Evolutionary conservation across 2,329 filamentous ascomycete species (phyloP), one percentile per base, ranked within the genome.

Genomic region (Apiospora sp.): DNA sequence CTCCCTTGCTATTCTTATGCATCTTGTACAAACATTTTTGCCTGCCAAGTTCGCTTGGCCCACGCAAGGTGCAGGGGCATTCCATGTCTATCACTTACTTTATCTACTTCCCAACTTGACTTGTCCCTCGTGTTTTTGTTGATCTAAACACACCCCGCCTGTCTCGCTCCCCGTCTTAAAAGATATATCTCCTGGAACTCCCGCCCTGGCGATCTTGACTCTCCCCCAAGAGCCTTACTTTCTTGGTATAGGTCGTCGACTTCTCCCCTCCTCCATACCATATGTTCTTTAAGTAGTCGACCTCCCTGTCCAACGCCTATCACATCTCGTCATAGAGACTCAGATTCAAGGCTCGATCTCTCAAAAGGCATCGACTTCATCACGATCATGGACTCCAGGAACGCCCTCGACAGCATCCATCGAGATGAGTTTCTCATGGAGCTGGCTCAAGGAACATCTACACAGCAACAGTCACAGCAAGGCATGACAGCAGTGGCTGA

Each of bases 1-100:
- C 79, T 68, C 58, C 58, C 58, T 80, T 79, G 74, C 77, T 79
- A 76, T 64, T 64, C 14, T 79, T 79, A 77, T 80, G 77, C 74
- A 77, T 41, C 68, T 19, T 77, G 75, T 76, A 79, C 76, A 80
- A 78, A 76, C 76, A 77, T 75, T 77, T 71, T 71, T 68, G 43
- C 30, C 68, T 37, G 24, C n/a, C 68, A 70, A n/a, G 46, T 51
- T 44, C 68, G 68, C 68, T 44, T 41, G 68, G 68, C 68, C 68
- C 48, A 58, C 68, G 68, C 48, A 54, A 10, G n/a, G 34, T 58
- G 46, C 51, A 67, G 68, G 72, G 70, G 67, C 54, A 72, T 73
- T 71, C 70, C 72, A 69, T 71, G 72, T 68, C 70, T 70, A 68
- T 68, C 70, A 72, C 71, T 71, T 44, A 68, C 49, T 67, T 70